Evolutionary conservation across 2,329 filamentous ascomycete species (phyloP).

Genomic region (Coniosporium tulheliwenetii): DNA sequence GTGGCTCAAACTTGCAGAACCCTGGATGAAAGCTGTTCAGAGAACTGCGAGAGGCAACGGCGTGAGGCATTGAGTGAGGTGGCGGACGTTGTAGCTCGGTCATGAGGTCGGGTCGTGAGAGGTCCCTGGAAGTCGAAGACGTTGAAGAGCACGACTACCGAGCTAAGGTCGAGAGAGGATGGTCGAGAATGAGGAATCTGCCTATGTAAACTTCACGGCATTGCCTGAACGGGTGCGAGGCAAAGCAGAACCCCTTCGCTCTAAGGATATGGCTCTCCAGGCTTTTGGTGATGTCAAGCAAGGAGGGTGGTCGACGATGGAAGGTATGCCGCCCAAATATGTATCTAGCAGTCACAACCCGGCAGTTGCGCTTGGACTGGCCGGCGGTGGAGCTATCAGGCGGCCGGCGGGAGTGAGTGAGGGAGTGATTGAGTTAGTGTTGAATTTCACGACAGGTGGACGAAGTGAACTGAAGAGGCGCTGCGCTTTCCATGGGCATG

Average conservation of each 20-base stretch:
- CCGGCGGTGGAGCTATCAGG: too few relatives aligned
- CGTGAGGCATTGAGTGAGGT: too few relatives aligned
- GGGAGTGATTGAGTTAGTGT: background rate
- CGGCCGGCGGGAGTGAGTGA: too few relatives aligned
- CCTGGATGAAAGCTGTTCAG: background rate
- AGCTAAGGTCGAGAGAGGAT: too few relatives aligned
- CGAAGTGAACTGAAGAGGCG: background rate
- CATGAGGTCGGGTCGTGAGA: background rate
- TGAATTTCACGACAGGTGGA: background rate
- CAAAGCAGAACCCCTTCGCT: background rate
- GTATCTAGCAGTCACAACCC: too few relatives aligned
- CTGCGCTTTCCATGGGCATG: background rate
- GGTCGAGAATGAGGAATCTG: too few relatives aligned
- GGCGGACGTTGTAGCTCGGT: too few relatives aligned
- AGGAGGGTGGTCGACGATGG: background rate
- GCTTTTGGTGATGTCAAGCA: background rate
- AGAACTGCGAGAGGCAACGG: too few relatives aligned
- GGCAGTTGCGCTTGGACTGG: too few relatives aligned
- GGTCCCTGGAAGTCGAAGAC: too few relatives aligned
- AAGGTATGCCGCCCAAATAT: too few relatives aligned
- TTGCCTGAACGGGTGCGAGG: conserved; percentile 1
- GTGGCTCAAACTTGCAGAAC: background rate
- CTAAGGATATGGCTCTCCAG: background rate
- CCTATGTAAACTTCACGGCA: background rate
- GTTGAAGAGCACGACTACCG: too few relatives aligned